Conservation (phyloP, 345 rosid genomes). For the Lepidium africanum region DNA sequence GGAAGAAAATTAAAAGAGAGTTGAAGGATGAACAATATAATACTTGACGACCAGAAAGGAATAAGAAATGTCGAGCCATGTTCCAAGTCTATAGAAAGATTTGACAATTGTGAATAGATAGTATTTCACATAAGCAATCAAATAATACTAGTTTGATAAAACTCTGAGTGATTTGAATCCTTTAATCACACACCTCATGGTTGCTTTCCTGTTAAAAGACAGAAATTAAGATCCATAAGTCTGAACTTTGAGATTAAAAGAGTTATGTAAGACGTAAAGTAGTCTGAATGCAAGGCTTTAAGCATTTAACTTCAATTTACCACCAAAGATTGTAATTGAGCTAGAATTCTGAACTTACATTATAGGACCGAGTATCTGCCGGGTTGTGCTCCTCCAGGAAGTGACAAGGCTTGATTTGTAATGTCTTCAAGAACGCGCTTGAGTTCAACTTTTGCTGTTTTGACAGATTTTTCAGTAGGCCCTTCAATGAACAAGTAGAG, state of each 20-base stretch:
- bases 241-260: slow-evolving; percentile 11
- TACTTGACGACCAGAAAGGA: too few species aligned
- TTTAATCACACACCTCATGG: slow-evolving; percentile 24
- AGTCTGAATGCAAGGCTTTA: not conserved
- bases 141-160: not conserved
- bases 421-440: slow-evolving; percentile 89
- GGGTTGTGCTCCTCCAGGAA: slow-evolving; percentile 87
- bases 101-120: not conserved
- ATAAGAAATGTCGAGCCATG: not conserved
- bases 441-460: slow-evolving; percentile 77
- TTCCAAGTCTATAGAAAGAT: slow-evolving; percentile 12
- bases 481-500: slow-evolving; percentile 91
- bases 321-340: not conserved
- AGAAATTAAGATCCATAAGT: slow-evolving; percentile 27
- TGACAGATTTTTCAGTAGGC: slow-evolving; percentile 82
- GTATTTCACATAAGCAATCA: slow-evolving; percentile 10
- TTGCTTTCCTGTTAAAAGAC: slow-evolving; percentile 26
- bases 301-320: not conserved
- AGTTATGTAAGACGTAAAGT: not conserved
- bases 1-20: slow-evolving; percentile 3
- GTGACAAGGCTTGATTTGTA: slow-evolving; percentile 67
- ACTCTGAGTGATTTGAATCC: slow-evolving; percentile 11
- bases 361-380: slow-evolving; percentile 88
- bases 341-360: slow-evolving; percentile 40
- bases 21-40: not conserved